Conservation (phyloP, 2,329 filamentous ascomycete genomes). For the Fusarium sp. region DNA sequence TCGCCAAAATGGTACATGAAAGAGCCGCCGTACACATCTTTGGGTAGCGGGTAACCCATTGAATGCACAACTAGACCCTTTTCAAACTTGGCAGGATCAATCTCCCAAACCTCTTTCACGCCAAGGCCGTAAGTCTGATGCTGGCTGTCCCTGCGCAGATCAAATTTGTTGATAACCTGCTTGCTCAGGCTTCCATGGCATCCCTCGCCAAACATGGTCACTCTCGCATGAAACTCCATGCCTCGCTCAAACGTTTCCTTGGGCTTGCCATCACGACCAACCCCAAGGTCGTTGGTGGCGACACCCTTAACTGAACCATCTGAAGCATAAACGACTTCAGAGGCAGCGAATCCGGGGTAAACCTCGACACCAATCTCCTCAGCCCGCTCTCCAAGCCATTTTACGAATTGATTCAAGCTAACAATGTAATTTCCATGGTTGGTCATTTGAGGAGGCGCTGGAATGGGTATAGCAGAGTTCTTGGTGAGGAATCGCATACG, state of each 20-base stretch:
- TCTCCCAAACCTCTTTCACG: conserved; percentile 97
- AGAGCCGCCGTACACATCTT: conserved; percentile 93
- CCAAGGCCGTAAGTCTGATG: conserved; percentile 96
- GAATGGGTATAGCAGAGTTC: conserved; percentile 79
- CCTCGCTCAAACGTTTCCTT: conserved; percentile 94
- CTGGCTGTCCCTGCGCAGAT: conserved; percentile 86
- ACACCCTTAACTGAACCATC: conserved; percentile 94
- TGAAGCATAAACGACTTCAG: conserved; percentile 85
- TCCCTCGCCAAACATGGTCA: conserved; percentile 92
- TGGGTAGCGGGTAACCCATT: conserved; percentile 89
- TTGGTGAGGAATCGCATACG: conserved; percentile 95
- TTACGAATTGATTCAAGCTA: conserved; percentile 91
- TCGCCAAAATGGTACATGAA: conserved; percentile 99
- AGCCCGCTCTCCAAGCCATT: conserved; percentile 96
- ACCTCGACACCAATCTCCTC: conserved; percentile 96
- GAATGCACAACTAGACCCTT: conserved; percentile 88
- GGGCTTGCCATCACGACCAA: conserved; percentile 81
- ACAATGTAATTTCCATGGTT: conserved; percentile 99
- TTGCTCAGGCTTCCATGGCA: conserved; percentile 96
- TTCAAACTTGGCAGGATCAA: conserved; percentile 90
- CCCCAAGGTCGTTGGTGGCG: conserved; percentile 92
- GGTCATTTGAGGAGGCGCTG: conserved; percentile 94
- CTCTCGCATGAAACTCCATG: conserved; percentile 96
- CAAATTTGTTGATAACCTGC: conserved; percentile 93
- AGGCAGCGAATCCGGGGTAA: conserved; percentile 94